Evolutionary conservation across 2,329 filamentous ascomycete species (phyloP).

Genomic region (Chrysoporthe puriensis): DNA sequence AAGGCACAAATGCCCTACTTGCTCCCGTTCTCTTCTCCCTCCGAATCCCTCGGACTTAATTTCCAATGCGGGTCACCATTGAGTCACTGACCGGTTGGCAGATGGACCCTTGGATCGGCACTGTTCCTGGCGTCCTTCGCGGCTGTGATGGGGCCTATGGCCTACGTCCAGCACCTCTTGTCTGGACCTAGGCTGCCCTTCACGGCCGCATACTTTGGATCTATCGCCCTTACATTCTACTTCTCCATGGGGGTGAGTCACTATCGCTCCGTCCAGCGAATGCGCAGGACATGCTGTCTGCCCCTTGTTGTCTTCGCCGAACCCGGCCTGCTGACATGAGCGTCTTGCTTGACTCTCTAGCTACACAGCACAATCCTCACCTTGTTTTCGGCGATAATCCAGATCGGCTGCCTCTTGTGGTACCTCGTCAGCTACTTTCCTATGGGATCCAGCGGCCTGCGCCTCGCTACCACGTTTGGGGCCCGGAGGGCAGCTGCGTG

Average conservation of each 20-base stretch:
- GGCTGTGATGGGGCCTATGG: slow-evolving; percentile 87
- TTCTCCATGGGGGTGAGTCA: slow-evolving; percentile 87
- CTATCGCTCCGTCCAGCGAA: neutral
- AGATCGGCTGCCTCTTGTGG: slow-evolving; percentile 84
- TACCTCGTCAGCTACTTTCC: slow-evolving; percentile 98
- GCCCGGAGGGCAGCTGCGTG: slow-evolving; percentile 82
- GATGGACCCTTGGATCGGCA: slow-evolving; percentile 91
- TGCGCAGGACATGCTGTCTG: slow-evolving; percentile 4
- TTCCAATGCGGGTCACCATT: neutral
- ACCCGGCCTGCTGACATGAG: slow-evolving; percentile 26
- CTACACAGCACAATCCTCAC: slow-evolving; percentile 85
- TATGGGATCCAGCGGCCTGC: slow-evolving; percentile 88
- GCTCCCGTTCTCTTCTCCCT: slow-evolving; percentile 2
- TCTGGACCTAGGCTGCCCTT: slow-evolving; percentile 88
- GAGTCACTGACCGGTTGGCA: slow-evolving; percentile 44
- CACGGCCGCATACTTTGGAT: slow-evolving; percentile 92
- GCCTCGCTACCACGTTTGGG: slow-evolving; percentile 85
- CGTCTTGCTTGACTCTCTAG: slow-evolving; percentile 49
- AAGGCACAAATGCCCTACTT: slow-evolving; percentile 27
- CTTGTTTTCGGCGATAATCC: slow-evolving; percentile 79
- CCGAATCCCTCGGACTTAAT: neutral
- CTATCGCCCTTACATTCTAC: slow-evolving; percentile 85
- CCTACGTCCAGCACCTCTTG: slow-evolving; percentile 81
- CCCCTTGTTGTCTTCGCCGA: neutral
- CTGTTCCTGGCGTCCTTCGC: slow-evolving; percentile 93